A percentile compares a stretch with the other conserved stretches of the same genome.
phyloP scores from a whole-genome alignment of 345 rosid species.

The Acer yangbiense region DNA sequence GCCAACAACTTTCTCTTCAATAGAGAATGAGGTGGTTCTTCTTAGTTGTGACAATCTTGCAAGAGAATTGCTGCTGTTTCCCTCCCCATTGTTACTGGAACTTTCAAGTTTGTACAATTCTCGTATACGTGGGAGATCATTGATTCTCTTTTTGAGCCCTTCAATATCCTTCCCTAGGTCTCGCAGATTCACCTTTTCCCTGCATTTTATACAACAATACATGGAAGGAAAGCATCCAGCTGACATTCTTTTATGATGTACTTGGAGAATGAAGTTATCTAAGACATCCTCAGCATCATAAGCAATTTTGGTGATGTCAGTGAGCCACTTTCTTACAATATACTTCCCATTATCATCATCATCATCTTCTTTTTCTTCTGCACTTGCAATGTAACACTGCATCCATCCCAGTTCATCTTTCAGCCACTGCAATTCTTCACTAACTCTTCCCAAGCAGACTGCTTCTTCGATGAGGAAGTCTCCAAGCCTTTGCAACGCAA shows the following conservation, averaged over 20 bases:
- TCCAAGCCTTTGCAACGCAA: conserved; percentile 30
- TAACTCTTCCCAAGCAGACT: conserved; percentile 11
- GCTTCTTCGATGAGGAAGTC: conserved; percentile 23
- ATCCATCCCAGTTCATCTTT: conserved; percentile 35
- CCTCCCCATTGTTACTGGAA: not conserved
- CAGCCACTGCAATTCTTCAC: conserved; percentile 26
- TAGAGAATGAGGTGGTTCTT: conserved; percentile 22
- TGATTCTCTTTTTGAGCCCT: conserved; percentile 11
- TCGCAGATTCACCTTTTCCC: no score
- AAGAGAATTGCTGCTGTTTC: not conserved
- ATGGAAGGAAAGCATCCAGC: no score
- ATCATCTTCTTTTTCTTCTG: conserved; percentile 32
- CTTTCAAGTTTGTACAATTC: conserved; percentile 11
- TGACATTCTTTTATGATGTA: no score
- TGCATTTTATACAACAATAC: no score
- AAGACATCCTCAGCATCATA: conserved; percentile 41
- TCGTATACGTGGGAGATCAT: conserved; percentile 14
- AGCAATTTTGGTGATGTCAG: conserved; percentile 31
- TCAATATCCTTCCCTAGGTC: not conserved
- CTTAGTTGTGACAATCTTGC: conserved; percentile 17
- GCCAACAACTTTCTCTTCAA: not conserved
- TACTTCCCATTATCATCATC: conserved; percentile 14
- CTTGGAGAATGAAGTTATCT: conserved; percentile 23
- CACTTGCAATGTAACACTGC: conserved; percentile 37
- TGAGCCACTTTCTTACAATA: conserved; percentile 34